Percentiles rank a stretch among this genome's conserved stretches.
Evolutionary conservation across 495 filamentous ascomycete species (phyloP).

Genomic region (Talaromyces thailandensis): DNA sequence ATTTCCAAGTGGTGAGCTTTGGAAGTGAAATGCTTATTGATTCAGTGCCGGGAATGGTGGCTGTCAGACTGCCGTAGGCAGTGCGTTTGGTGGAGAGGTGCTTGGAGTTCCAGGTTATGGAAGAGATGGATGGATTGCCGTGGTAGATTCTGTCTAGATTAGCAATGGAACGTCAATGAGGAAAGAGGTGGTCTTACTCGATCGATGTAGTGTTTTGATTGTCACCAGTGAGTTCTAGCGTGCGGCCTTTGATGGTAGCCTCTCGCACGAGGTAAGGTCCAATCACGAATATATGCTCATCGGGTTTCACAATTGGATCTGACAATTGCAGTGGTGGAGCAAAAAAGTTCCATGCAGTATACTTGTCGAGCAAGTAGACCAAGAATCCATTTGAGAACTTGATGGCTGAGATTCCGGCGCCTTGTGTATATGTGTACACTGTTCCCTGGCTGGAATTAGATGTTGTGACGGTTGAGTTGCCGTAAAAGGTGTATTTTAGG

Average conservation of each 20-base stretch:
- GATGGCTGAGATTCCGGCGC: conserved; percentile 31
- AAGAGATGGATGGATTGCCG: conserved; percentile 28
- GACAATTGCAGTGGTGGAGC: conserved; percentile 29
- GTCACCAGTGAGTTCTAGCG: conserved; percentile 52
- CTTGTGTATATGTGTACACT: conserved; percentile 26
- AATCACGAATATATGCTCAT: conserved; percentile 56
- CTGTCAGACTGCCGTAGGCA: conserved; percentile 38
- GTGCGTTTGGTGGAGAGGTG: conserved; percentile 25
- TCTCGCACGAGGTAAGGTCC: conserved; percentile 55
- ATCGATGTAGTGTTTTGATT: conserved; percentile 52
- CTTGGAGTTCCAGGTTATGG: conserved; percentile 48
- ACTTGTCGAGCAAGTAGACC: conserved; percentile 41
- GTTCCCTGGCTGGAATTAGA: conserved; percentile 39
- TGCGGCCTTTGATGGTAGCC: conserved; percentile 36
- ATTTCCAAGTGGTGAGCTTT: conserved; percentile 50
- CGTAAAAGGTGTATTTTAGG: conserved; percentile 36
- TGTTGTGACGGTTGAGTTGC: conserved; percentile 26
- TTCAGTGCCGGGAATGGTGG: conserved; percentile 34
- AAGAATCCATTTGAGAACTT: conserved; percentile 41
- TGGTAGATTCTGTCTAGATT: conserved; percentile 34
- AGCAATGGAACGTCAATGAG: background rate
- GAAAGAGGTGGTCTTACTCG: conserved; percentile 25
- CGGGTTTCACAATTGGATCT: conserved; percentile 22
- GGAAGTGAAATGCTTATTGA: conserved; percentile 41
- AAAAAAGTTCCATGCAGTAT: conserved; percentile 42